Percentiles rank a stretch among this genome's conserved stretches.
Evolutionary conservation across 805 yeast species (phyloP).

Genomic region (Nakazawaea peltata): DNA sequence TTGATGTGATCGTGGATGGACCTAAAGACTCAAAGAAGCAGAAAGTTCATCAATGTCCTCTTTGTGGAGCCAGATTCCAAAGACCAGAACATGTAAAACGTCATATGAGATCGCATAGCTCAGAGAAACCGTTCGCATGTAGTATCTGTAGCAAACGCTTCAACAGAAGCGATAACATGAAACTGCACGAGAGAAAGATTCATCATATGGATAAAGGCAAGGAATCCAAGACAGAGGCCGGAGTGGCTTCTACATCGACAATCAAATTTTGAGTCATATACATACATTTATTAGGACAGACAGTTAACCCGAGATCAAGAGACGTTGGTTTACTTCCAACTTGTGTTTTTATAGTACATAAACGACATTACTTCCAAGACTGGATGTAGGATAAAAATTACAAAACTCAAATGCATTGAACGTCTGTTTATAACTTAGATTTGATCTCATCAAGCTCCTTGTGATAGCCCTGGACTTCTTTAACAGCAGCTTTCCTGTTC

Average conservation of each 20-base stretch:
- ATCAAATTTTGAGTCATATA: too few species aligned
- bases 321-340: too few species aligned
- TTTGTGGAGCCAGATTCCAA: slow-evolving; percentile 55
- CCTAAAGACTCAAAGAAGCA: slow-evolving; percentile 36
- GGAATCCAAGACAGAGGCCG: too few species aligned
- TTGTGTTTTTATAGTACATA: too few species aligned
- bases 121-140: slow-evolving; percentile 51
- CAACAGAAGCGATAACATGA: slow-evolving; percentile 51
- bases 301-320: too few species aligned
- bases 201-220: slow-evolving; percentile 24
- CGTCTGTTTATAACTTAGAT: too few species aligned
- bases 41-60: slow-evolving; percentile 56
- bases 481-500: slow-evolving; percentile 52
- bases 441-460: slow-evolving; percentile 50
- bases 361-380: too few species aligned
- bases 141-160: slow-evolving; percentile 46
- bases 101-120: slow-evolving; percentile 49
- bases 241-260: too few species aligned
- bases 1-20: slow-evolving; percentile 14
- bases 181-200: slow-evolving; percentile 55
- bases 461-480: slow-evolving; percentile 50
- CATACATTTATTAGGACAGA: too few species aligned
- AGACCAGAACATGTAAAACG: slow-evolving; percentile 68
- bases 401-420: too few species aligned
- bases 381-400: too few species aligned